Evolutionary conservation across 306 rosid species (phyloP).

Genomic region (Canavalia gladiata): DNA sequence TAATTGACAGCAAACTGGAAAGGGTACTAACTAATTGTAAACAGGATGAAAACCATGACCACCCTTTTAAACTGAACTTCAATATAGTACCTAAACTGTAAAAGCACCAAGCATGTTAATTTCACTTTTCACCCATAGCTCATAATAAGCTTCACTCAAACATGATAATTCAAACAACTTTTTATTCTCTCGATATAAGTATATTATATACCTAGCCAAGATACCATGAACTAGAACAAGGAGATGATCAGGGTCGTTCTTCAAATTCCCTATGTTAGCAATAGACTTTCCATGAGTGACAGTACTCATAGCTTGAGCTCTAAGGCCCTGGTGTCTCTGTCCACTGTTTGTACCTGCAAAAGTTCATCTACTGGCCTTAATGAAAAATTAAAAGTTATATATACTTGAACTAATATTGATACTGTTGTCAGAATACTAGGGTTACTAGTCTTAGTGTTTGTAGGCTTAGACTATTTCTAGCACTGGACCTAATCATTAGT

Average conservation of each 20-base stretch:
- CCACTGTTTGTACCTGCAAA: constrained; percentile 69
- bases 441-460: not conserved
- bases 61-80: constrained; percentile 17
- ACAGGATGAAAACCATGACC: constrained; percentile 10
- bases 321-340: constrained; percentile 65
- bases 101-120: constrained; percentile 17
- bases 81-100: not conserved
- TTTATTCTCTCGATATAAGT: constrained; percentile 31
- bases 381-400: constrained; percentile 26
- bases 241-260: constrained; percentile 83
- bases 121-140: constrained; percentile 23
- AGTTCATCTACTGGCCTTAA: constrained; percentile 41
- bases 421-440: constrained; percentile 25
- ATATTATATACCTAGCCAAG: constrained; percentile 74
- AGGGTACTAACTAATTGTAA: constrained; percentile 22
- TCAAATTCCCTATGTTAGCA: constrained; percentile 51
- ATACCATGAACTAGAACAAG: constrained; percentile 98
- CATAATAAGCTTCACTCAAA: constrained; percentile 7
- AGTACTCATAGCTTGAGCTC: constrained; percentile 73
- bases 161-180: constrained; percentile 19
- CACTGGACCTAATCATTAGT: not conserved
- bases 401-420: constrained; percentile 37
- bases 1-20: constrained; percentile 30
- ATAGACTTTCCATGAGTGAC: constrained; percentile 57
- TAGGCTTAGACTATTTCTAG: constrained; percentile 10